Evolutionary conservation across 2,329 filamentous ascomycete species (phyloP).

Genomic region (Fusarium transvaalense): DNA sequence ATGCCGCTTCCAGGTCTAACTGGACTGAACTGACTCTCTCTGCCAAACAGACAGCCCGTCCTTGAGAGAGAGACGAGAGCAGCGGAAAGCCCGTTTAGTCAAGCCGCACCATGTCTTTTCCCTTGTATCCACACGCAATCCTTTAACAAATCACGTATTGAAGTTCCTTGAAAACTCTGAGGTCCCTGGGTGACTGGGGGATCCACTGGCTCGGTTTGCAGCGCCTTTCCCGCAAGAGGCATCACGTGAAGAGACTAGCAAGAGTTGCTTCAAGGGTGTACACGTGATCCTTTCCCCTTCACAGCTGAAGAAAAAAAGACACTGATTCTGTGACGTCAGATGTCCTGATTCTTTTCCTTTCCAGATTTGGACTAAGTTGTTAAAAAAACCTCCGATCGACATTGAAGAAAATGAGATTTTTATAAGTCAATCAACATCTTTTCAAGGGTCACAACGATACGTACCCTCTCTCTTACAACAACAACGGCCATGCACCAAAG

Average conservation of each 20-base stretch:
- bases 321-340: slow-evolving; percentile 26
- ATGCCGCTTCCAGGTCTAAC: slow-evolving; percentile 13
- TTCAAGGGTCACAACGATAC: no score
- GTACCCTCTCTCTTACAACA: no score
- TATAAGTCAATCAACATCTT: neutral
- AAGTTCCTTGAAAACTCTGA: slow-evolving; percentile 30
- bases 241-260: slow-evolving; percentile 18
- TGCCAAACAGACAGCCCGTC: neutral
- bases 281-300: slow-evolving; percentile 15
- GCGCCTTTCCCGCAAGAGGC: slow-evolving; percentile 16
- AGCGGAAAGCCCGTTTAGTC: slow-evolving; percentile 12
- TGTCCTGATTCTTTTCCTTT: neutral
- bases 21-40: no score
- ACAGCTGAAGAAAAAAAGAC: neutral
- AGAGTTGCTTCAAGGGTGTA: neutral
- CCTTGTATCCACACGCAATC: slow-evolving; percentile 10
- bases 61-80: neutral
- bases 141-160: slow-evolving; percentile 26
- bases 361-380: neutral
- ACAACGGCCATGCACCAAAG: neutral
- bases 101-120: slow-evolving; percentile 19
- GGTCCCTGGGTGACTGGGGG: neutral
- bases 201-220: slow-evolving; percentile 10
- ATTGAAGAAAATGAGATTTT: neutral
- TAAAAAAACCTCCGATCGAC: slow-evolving; percentile 17